Evolutionary conservation across 2,329 filamentous ascomycete species (phyloP).

Genomic region (Xylariaceae sp.): DNA sequence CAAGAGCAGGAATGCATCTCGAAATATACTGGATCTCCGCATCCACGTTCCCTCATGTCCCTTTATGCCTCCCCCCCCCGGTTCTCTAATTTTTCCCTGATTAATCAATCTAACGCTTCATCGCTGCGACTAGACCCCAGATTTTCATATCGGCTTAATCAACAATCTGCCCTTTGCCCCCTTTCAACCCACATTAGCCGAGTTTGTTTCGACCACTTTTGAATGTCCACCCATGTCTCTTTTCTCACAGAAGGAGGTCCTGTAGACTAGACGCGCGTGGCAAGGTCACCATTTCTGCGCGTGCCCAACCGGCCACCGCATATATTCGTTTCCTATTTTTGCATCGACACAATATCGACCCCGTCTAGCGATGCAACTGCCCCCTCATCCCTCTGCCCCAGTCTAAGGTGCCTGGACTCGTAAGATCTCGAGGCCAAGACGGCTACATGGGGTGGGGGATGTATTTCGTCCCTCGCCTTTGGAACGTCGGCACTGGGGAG

Average conservation of each 20-base stretch:
- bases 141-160: slow-evolving; percentile 30
- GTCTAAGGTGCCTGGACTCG: slow-evolving; percentile 18
- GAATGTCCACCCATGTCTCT: slow-evolving; percentile 5
- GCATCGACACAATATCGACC: slow-evolving; percentile 14
- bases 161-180: slow-evolving; percentile 14
- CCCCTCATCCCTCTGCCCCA: slow-evolving; percentile 1
- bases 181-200: slow-evolving; percentile 30
- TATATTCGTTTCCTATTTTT: slow-evolving; percentile 10
- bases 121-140: slow-evolving; percentile 13
- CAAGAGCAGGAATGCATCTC: neutral
- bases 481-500: neutral
- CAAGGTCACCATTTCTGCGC: neutral
- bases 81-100: slow-evolving; percentile 7
- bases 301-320: neutral
- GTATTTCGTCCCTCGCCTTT: neutral
- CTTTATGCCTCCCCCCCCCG: neutral
- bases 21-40: neutral
- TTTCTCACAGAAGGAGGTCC: neutral
- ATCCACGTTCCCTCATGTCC: neutral
- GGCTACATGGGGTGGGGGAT: neutral
- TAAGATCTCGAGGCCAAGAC: neutral
- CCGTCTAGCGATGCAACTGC: slow-evolving; percentile 3
- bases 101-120: slow-evolving; percentile 12
- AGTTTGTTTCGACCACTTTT: slow-evolving; percentile 18
- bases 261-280: neutral